Evolutionary conservation across 805 yeast genomes (phyloP).

Genomic region (Candida glaebosa): DNA sequence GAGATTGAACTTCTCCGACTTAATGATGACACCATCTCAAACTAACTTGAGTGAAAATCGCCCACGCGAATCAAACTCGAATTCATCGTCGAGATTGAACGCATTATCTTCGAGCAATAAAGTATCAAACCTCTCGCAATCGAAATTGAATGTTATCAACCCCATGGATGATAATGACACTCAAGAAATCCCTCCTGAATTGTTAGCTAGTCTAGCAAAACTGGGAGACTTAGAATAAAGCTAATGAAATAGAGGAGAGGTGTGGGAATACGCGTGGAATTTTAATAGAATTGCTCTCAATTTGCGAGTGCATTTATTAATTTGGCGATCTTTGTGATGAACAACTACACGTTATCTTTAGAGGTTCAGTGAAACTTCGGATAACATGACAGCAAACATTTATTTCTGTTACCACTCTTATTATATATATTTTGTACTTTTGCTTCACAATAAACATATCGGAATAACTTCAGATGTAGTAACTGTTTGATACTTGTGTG

Average conservation of each 20-base stretch:
- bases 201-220: slow-evolving; percentile 3
- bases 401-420: no score
- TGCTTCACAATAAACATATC: no score
- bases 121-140: background rate
- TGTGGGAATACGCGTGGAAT: no score
- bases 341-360: no score
- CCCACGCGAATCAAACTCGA: background rate
- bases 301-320: background rate
- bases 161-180: slow-evolving; percentile 4
- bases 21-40: slow-evolving; percentile 44
- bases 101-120: background rate
- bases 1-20: slow-evolving; percentile 42
- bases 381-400: no score
- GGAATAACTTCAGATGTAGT: no score
- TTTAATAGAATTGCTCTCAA: background rate
- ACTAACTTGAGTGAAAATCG: slow-evolving; percentile 2
- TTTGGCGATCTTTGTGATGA: no score
- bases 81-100: background rate
- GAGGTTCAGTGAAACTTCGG: no score
- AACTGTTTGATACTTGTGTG: no score
- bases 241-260: background rate
- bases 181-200: slow-evolving; percentile 4
- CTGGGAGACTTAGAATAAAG: slow-evolving; percentile 1
- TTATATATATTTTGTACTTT: no score
- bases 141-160: slow-evolving; percentile 2